Evolutionary conservation across 805 yeast genomes (phyloP).

Genomic region (Candida quercuum): DNA sequence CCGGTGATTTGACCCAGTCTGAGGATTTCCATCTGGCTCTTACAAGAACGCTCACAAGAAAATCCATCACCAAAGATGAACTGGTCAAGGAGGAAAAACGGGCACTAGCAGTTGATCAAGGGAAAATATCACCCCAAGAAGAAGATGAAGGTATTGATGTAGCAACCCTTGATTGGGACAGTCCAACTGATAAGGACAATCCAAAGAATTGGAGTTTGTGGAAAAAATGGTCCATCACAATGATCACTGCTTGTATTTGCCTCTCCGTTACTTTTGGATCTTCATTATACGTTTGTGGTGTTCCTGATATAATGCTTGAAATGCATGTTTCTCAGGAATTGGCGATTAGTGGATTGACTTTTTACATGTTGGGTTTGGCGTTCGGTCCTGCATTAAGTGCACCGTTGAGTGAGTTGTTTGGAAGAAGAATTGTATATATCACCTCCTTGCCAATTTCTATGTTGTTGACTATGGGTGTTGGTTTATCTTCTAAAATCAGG

Average conservation of each 20-base stretch:
- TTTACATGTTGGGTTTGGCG: slow-evolving; percentile 67
- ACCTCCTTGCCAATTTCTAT: slow-evolving; percentile 58
- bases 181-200: slow-evolving; percentile 53
- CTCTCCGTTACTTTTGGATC: slow-evolving; percentile 72
- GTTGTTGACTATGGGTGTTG: slow-evolving; percentile 73
- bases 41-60: slow-evolving; percentile 22
- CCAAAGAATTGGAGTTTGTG: slow-evolving; percentile 64
- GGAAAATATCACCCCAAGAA: slow-evolving; percentile 2
- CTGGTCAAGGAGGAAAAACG: slow-evolving; percentile 4
- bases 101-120: slow-evolving; percentile 1
- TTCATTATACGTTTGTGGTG: slow-evolving; percentile 63
- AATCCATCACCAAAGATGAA: slow-evolving; percentile 11
- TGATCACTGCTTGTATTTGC: slow-evolving; percentile 60
- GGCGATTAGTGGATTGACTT: slow-evolving; percentile 62
- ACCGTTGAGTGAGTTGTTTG: slow-evolving; percentile 65
- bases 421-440: slow-evolving; percentile 58
- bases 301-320: slow-evolving; percentile 42
- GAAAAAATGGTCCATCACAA: slow-evolving; percentile 62
- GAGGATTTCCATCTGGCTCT: slow-evolving; percentile 21
- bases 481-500: slow-evolving; percentile 54
- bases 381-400: slow-evolving; percentile 68
- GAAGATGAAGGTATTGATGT: slow-evolving; percentile 32
- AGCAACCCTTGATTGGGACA: slow-evolving; percentile 50
- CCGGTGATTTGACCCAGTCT: slow-evolving; percentile 8
- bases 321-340: slow-evolving; percentile 56